phyloP scores from a whole-genome alignment of 202 grass and related monocot genomes.

The Setaria viridis region DNA sequence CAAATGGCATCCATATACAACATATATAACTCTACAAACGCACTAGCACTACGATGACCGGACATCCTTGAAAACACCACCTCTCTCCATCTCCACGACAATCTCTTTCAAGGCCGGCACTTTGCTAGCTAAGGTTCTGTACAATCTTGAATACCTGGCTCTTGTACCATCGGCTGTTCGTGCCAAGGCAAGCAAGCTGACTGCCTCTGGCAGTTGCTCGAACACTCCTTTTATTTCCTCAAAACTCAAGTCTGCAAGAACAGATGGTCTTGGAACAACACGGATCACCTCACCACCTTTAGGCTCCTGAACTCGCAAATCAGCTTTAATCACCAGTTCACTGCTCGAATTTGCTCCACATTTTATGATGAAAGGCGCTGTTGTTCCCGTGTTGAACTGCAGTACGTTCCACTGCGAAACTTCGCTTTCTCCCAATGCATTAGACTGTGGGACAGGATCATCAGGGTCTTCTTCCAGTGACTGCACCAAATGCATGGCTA shows the following conservation, averaged over 20 bases:
- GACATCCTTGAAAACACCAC: constrained; percentile 90
- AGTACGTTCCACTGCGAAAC: constrained; percentile 95
- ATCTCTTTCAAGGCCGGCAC: constrained; percentile 89
- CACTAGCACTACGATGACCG: constrained; percentile 62
- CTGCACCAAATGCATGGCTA: constrained; percentile 60
- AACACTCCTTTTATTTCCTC: constrained; percentile 82
- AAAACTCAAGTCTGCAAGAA: constrained; percentile 85
- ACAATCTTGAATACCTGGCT: constrained; percentile 99
- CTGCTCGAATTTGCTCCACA: constrained; percentile 90
- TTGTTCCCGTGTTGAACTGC: constrained; percentile 94
- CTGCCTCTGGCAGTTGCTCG: constrained; percentile 87
- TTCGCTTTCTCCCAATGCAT: constrained; percentile 67
- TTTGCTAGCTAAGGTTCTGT: constrained; percentile 94
- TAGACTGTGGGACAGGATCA: constrained; percentile 60
- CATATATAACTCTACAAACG: constrained; percentile 44
- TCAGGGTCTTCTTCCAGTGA: constrained; percentile 70
- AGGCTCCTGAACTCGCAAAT: constrained; percentile 79
- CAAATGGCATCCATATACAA: constrained; percentile 63
- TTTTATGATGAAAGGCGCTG: constrained; percentile 94
- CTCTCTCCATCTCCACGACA: constrained; percentile 81
- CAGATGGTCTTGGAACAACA: constrained; percentile 81
- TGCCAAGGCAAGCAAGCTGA: constrained; percentile 95
- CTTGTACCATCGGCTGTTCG: constrained; percentile 91
- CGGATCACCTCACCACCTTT: constrained; percentile 88
- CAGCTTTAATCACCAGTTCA: constrained; percentile 93